A percentile compares a stretch with the other conserved stretches of the same genome.
phyloP scores from a whole-genome alignment of 257 asterid genomes.

The Jaltomata sinuosa region DNA sequence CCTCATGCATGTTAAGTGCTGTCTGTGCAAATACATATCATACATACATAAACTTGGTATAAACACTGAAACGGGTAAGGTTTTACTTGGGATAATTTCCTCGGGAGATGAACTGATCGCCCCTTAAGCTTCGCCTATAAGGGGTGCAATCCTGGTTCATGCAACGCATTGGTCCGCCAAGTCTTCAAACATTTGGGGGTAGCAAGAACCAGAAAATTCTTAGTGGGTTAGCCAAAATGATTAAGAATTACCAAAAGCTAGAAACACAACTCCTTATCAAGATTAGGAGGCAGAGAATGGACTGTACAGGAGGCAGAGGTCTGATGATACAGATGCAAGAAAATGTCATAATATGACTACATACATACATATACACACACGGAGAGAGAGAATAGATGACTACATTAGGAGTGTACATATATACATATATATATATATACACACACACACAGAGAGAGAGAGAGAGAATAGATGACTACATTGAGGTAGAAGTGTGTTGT shows the following conservation, averaged over 20 bases:
- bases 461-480: background rate
- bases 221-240: background rate
- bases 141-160: background rate
- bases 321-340: background rate
- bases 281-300: background rate
- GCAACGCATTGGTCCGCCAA: background rate
- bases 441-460: too few relatives aligned
- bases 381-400: background rate
- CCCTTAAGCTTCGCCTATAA: background rate
- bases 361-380: background rate
- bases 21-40: background rate
- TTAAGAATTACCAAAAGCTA: background rate
- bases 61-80: background rate
- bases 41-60: background rate
- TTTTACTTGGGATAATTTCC: background rate
- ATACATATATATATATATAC: too few relatives aligned
- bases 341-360: background rate
- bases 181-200: background rate
- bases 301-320: background rate
- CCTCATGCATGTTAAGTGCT: background rate
- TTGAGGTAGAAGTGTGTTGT: too few relatives aligned
- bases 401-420: background rate
- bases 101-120: background rate
- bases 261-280: background rate
- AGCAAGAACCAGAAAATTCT: background rate